These are phyloP conservation scores for Coffea humblotiana DNA, from an alignment of 305 asterid genomes.

Conservation along the genomic window DNA sequence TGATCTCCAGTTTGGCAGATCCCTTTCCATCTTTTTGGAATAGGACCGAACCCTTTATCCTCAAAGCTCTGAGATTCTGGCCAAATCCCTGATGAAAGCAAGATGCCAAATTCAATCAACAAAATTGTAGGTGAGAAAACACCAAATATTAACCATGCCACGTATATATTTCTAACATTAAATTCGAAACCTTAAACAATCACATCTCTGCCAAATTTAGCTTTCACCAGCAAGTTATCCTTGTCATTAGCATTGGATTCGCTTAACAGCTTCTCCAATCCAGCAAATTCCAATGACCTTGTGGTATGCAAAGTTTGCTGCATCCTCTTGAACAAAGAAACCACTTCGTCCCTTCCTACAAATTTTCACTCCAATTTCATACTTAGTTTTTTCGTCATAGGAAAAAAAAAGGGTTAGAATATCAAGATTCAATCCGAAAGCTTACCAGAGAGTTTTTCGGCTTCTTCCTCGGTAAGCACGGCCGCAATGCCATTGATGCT, in stretches of 20 bases:
- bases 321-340: slow-evolving; percentile 58
- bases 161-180: no score
- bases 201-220: slow-evolving; percentile 65
- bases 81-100: slow-evolving; percentile 61
- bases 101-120: slow-evolving; percentile 16
- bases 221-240: slow-evolving; percentile 52
- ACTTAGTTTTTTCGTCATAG: no score
- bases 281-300: slow-evolving; percentile 88
- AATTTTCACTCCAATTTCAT: neutral
- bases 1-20: slow-evolving; percentile 68
- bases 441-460: slow-evolving; percentile 57
- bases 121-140: neutral
- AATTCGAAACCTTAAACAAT: slow-evolving; percentile 36
- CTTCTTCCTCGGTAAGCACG: slow-evolving; percentile 59
- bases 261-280: slow-evolving; percentile 31
- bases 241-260: slow-evolving; percentile 18
- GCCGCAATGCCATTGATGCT: slow-evolving; percentile 92
- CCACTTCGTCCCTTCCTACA: slow-evolving; percentile 73
- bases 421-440: neutral
- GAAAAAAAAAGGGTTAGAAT: neutral
- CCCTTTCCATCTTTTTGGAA: slow-evolving; percentile 83
- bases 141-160: no score
- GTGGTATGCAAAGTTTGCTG: slow-evolving; percentile 78
- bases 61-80: slow-evolving; percentile 84
- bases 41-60: slow-evolving; percentile 62